Base-by-base conservation (phyloP, 2,329 filamentous ascomycete species). In the Sphaerostilbella broomeana region DNA sequence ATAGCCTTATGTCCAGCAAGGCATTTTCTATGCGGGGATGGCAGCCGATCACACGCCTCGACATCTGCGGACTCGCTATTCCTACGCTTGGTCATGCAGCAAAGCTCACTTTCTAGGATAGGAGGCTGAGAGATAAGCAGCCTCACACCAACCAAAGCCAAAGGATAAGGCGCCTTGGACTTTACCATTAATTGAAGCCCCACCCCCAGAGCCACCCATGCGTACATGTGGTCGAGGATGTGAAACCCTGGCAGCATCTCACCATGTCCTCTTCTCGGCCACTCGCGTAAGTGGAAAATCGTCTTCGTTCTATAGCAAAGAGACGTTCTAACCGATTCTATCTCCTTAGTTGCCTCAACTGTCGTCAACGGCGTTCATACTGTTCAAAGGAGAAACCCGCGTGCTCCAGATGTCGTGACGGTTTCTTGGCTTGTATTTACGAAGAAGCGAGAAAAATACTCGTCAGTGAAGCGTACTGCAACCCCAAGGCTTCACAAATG, bases 301-400 rank as follows among this genome's bases (percentile, higher is more conserved):
- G 4, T 27, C n/a, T 9, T 16, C 26, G 12, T 26, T 7, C 5
- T 4, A 11, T n/a, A 32, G n/a, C 21, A 19, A 31, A 22, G 7
- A 11, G 17, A 26, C n/a, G 31, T 20, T 25, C 12, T 25, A 25
- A 8, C 20, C 18, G 5, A 18, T 13, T 35, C 7, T 22, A 24
- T 12, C 18, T 17, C 6, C 38, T 4, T 20, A 64, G 61, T 3
- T 64, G 61, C 38, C 46, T 59, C 2, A 50, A 54, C 12, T 64
- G 61, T 40, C 57, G 61, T 5, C 51, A 55, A 17, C 51, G 61
- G 9, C 53, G 58, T 4, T 60, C 59, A 0, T 60, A 54, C 27
- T 64, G 61, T 47, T 61, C 59, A 13, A 63, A 62, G 37, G 58
- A 63, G 10, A 58, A 56, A 31, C 61, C 61, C 2, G 49, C 44